Evolutionary conservation across 148 eudicot species (phyloP).

Genomic region (Vaccinium macrocarpon): DNA sequence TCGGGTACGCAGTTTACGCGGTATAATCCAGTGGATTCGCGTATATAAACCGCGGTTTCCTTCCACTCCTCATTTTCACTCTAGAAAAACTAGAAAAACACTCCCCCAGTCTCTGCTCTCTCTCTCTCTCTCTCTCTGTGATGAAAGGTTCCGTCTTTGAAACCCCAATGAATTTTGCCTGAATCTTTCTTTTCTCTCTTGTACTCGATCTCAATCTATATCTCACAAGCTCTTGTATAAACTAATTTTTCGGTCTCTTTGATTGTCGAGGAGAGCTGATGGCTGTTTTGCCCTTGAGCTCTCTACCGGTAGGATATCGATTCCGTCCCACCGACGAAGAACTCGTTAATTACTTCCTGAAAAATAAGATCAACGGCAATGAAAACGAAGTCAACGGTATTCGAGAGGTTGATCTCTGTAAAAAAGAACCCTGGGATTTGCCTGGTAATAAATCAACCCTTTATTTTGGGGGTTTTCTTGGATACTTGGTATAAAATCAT

Average conservation of each 20-base stretch:
- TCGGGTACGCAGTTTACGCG: not conserved
- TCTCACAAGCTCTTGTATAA: not conserved
- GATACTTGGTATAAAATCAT: not conserved
- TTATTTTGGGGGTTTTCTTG: not conserved
- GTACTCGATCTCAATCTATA: not conserved
- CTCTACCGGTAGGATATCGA: constrained; percentile 81
- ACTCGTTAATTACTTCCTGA: constrained; percentile 70
- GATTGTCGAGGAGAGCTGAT: not conserved
- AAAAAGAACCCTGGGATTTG: constrained; percentile 93
- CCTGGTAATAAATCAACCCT: constrained; percentile 44
- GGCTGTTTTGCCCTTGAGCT: constrained; percentile 35
- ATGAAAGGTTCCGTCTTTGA: not conserved
- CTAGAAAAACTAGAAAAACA: no score
- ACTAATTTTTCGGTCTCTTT: not conserved
- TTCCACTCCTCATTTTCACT: not conserved
- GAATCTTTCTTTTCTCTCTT: not conserved
- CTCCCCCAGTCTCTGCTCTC: not conserved
- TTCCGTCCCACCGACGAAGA: constrained; percentile 93
- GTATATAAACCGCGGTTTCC: not conserved
- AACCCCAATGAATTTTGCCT: not conserved
- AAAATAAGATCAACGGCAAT: constrained; percentile 67
- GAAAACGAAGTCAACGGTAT: constrained; percentile 56
- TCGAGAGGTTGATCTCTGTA: constrained; percentile 83
- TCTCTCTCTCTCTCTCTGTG: not conserved
- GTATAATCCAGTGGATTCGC: not conserved